Conservation (phyloP, 2,329 filamentous ascomycete species). For the Diaporthe humulicola region DNA sequence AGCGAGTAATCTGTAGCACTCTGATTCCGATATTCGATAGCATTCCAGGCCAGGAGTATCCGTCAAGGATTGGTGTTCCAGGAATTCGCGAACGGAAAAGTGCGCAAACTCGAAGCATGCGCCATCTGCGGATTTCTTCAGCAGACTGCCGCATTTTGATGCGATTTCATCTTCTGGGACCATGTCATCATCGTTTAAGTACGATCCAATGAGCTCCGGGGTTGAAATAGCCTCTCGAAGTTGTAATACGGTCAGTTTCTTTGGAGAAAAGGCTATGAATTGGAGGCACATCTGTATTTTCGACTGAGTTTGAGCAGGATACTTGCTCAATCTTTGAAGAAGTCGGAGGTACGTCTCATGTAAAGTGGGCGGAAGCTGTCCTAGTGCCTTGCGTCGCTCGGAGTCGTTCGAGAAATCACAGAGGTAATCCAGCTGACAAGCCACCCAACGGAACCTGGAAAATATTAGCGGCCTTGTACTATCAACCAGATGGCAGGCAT, state of each 20-base stretch:
- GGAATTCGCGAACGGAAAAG: neutral
- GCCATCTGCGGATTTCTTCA: neutral
- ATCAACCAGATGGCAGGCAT: too few relatives aligned
- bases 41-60: neutral
- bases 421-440: slow-evolving; percentile 22
- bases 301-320: neutral
- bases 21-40: neutral
- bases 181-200: neutral
- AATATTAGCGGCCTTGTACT: neutral
- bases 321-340: neutral
- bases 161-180: neutral
- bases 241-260: fast-evolving
- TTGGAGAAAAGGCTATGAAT: neutral
- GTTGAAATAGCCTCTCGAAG: neutral
- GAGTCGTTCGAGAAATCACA: neutral
- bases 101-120: neutral
- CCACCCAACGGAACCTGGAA: slow-evolving; percentile 13
- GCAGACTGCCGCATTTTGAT: neutral
- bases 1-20: neutral
- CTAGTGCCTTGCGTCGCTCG: neutral
- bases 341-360: neutral
- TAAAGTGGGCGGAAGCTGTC: neutral
- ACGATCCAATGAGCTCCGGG: neutral
- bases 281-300: neutral
- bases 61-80: neutral